Percentiles rank a stretch among this genome's conserved stretches.
These are phyloP conservation scores for Mayamaea pseudoterrestris DNA, from an alignment of 108 stramenopile species.

Conservation along the genomic window DNA sequence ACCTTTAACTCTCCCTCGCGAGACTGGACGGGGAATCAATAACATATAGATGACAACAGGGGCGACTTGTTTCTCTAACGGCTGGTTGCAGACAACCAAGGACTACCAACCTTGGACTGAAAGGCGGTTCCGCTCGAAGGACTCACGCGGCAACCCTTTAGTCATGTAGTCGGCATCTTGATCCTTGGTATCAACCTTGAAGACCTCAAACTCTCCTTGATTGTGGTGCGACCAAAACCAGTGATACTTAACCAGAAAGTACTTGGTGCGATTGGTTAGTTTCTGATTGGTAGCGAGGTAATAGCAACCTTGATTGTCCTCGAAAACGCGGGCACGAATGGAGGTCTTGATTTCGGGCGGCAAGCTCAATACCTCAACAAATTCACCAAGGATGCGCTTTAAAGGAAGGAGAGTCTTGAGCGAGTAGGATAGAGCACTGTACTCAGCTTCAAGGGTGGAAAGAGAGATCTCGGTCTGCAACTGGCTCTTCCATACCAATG, in stretches of 20 bases:
- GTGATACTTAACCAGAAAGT: constrained; percentile 23
- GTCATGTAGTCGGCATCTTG: constrained; percentile 27
- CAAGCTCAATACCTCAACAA: not conserved
- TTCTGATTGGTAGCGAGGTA: not conserved
- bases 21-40: not conserved
- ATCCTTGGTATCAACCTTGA: constrained; percentile 9
- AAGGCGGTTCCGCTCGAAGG: constrained; percentile 10
- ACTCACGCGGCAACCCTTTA: constrained; percentile 12
- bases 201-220: not conserved
- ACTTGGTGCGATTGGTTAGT: constrained; percentile 15
- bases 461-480: constrained; percentile 26
- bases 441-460: constrained; percentile 34
- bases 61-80: not conserved
- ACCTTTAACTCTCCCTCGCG: not conserved
- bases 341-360: not conserved
- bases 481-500: constrained; percentile 30
- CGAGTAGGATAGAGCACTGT: constrained; percentile 16
- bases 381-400: constrained; percentile 9
- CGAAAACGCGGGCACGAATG: constrained; percentile 12
- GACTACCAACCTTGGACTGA: constrained; percentile 11
- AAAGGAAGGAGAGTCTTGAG: constrained; percentile 21
- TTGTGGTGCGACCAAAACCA: constrained; percentile 9
- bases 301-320: constrained; percentile 22
- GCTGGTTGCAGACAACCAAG: not conserved
- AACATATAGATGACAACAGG: not conserved